phyloP scores from a whole-genome alignment of 1,284 basidiomycete genomes.

The Vanrija pseudolonga region DNA sequence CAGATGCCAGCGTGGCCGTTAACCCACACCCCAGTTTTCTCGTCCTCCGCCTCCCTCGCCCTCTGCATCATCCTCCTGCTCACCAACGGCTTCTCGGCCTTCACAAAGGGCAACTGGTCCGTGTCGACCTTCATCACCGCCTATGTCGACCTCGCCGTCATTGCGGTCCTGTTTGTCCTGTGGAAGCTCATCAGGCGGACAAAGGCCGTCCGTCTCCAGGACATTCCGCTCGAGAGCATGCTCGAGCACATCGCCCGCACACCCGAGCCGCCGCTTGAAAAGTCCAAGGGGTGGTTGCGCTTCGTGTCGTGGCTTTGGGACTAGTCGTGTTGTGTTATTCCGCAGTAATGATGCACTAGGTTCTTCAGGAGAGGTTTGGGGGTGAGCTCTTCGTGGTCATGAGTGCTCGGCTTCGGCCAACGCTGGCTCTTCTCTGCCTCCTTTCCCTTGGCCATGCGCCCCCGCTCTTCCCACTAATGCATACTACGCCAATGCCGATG shows the following conservation, averaged over 20 bases:
- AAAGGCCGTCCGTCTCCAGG: conserved; percentile 9
- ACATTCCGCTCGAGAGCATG: conserved; percentile 21
- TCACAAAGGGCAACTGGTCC: conserved; percentile 24
- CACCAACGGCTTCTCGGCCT: conserved; percentile 22
- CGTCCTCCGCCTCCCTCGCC: conserved; percentile 13
- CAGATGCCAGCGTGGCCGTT: no score
- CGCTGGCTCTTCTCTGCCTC: no score
- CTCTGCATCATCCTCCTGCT: conserved; percentile 18
- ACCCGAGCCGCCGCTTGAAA: conserved; percentile 9
- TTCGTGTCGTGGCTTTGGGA: conserved; percentile 24
- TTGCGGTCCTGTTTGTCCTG: conserved; percentile 8
- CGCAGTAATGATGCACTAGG: no score
- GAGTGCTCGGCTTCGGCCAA: no score
- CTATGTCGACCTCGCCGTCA: conserved; percentile 28
- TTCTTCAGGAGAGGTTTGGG: no score
- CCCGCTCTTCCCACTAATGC: no score
- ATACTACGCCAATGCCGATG: no score
- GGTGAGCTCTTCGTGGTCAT: no score
- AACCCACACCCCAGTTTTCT: conserved; percentile 8
- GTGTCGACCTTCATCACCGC: conserved; percentile 17
- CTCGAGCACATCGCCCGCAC: conserved; percentile 11
- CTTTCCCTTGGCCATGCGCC: no score
- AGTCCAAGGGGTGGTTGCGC: conserved; percentile 7
- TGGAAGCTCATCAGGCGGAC: conserved; percentile 24
- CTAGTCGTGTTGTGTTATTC: conserved; percentile 4